Evolutionary conservation across 352 stramenopile species (phyloP).

Genomic region (Pythium pyrilobum): DNA sequence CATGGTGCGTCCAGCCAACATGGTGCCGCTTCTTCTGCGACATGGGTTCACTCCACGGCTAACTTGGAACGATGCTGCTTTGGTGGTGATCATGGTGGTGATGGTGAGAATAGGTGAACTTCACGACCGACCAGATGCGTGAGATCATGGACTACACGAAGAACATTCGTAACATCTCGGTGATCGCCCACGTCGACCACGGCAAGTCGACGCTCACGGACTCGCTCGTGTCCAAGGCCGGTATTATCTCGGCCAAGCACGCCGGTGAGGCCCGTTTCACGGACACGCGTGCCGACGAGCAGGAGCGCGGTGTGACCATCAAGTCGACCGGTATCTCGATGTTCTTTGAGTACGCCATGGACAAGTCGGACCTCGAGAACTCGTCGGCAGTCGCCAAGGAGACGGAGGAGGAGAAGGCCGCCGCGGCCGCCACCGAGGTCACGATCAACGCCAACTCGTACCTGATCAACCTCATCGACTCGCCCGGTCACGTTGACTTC

Average conservation of each 20-base stretch:
- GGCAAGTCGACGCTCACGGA: constrained; percentile 99
- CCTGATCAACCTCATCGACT: constrained; percentile 99
- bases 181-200: constrained; percentile 99
- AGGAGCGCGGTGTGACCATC: constrained; percentile 99
- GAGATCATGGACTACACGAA: constrained; percentile 98
- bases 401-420: constrained; percentile 34
- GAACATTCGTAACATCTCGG: constrained; percentile 99
- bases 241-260: constrained; percentile 99
- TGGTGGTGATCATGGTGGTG: background rate
- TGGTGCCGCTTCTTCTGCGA: no score
- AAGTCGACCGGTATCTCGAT: constrained; percentile 99
- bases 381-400: constrained; percentile 58
- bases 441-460: constrained; percentile 97
- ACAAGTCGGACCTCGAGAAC: constrained; percentile 85
- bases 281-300: constrained; percentile 99
- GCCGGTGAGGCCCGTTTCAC: constrained; percentile 98
- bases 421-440: constrained; percentile 38
- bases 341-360: constrained; percentile 99
- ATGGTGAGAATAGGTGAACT: constrained; percentile 92
- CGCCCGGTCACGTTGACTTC: constrained; percentile 99
- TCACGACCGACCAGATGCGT: constrained; percentile 99
- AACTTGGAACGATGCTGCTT: background rate
- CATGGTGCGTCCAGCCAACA: constrained; percentile 20
- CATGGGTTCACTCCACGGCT: background rate
- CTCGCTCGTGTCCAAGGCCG: constrained; percentile 98